Evolutionary conservation across 1,284 basidiomycete species (phyloP), one percentile per base, ranked within the genome.

Genomic region (Leccinum pachyderme): DNA sequence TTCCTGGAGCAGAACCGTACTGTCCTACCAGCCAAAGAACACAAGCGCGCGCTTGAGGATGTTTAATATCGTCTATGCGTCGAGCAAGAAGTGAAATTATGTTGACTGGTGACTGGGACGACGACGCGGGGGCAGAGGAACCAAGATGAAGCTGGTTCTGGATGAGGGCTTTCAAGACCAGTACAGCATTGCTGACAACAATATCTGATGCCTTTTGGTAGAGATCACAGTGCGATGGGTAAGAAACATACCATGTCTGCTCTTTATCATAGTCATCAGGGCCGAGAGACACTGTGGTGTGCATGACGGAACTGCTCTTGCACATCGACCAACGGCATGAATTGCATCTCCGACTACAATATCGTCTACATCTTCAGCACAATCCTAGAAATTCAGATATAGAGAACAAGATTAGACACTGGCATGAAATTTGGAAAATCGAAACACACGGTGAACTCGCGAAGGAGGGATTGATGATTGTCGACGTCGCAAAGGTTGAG

Each of bases 1-100:
- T 22, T 66, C 72, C 53, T 56, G 59, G 35, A 47, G 61, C 70
- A 7, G 75, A 76, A 3, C 89, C 81, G 68, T 91, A 93, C 69
- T 95, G 92, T 0, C 95, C 95, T 0, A 93, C 92, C 0, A 97
- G 81, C 93, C 93, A 95, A 39, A 93, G 75, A 0, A 96, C 84
- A 61, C 89, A 94, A 0, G 93, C 91, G 25, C 91, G 77, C 0
- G 95, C 93, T 59, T 83, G 80, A 1, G 88, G 77, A 63, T 93
- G 89, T 13, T 75, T 80, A 49, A 98, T 91, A 50, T 86, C 86
- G 53, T 92, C 89, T 37, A 95, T 80, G 31, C 83, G 77, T 51
- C 81, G 77, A 0, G 90, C 88, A 5, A 97, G 82, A 32, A 85
- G 81, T 1, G 84, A 80, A 9, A 95, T 87, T 56, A 96, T 88